Evolutionary conservation across 371 early-diverging fungal genomes (phyloP).

Genomic region (Mucor racemosus): DNA sequence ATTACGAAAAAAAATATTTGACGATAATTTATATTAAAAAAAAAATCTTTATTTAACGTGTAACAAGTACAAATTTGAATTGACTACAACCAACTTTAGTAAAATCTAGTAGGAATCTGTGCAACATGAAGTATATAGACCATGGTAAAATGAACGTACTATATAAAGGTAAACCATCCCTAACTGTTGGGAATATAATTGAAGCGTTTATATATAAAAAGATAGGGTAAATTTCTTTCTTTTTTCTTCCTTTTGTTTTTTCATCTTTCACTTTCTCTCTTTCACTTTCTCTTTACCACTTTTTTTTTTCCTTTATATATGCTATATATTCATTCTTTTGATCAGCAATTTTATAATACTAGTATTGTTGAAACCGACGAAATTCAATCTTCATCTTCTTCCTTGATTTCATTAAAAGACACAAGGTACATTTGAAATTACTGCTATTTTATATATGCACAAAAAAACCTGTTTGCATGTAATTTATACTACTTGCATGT

Average conservation of each 20-base stretch:
- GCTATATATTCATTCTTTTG: constrained; percentile 10
- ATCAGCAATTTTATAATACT: constrained; percentile 4
- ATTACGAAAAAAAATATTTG: not conserved
- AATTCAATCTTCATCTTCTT: constrained; percentile 16
- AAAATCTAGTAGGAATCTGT: constrained; percentile 5
- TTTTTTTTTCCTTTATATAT: constrained; percentile 6
- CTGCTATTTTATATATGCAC: not conserved
- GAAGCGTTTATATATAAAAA: not conserved
- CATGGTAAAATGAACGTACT: not conserved
- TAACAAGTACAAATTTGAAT: constrained; percentile 7
- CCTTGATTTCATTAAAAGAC: constrained; percentile 10
- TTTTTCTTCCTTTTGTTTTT: constrained; percentile 4
- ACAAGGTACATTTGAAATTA: not conserved
- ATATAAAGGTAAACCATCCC: not conserved
- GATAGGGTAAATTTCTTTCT: not conserved
- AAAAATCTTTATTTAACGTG: not conserved
- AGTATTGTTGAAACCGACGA: constrained; percentile 9
- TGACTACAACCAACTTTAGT: constrained; percentile 5
- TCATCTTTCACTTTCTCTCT: not conserved
- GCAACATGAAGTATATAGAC: not conserved
- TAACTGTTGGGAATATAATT: not conserved
- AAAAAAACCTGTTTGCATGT: constrained; percentile 13
- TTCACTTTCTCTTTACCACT: not conserved
- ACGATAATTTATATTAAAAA: constrained; percentile 9
- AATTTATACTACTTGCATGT: not conserved